Evolutionary conservation across 495 filamentous ascomycete genomes (phyloP), one percentile per base, ranked within the genome.

Genomic region (Venustampulla echinocandica): DNA sequence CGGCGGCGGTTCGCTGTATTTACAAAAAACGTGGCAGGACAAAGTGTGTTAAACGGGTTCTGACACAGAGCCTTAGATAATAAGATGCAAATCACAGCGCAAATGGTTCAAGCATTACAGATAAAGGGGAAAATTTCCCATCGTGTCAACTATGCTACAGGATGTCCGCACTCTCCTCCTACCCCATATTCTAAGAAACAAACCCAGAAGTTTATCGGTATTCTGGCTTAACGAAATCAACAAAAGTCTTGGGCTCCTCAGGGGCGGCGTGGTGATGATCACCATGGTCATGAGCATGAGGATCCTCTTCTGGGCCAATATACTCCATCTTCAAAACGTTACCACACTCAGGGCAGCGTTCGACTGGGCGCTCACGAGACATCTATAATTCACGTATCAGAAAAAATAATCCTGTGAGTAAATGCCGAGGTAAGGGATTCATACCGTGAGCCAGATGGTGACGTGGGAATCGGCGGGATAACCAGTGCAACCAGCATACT

Each of bases 241-340:
- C 85, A 55, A 94, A 87, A 47, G 84, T 94, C 81, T 92, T 90
- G 62, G 87, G 85, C 70, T 92, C 86, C 61, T 73, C 79, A 60
- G 19, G 33, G 58, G 57, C 56, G 37, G 55, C 48, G 21, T 48
- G 46, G n/a, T 61, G 37, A 18, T 57, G 34, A 34, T 47, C 57
- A 57, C 61, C 58, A 41, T 53, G 42, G 57, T 68, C 66, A 54
- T 81, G 71, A 36, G 65, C 68, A 61, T 83, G 74, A 51, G 68
- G 61, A 62, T 87, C 82, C 50, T 84, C 84, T 59, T 75, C 59
- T 22, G 88, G 84, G 27, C 92, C 92, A 46, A 96, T 64, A 64
- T 96, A 98, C 64, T 96, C 85, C 80, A 96, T 87, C 81, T 93
- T 95, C 69, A 90, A 85, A 55, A 89, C 86, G 70, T 78, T 81